Conservation (phyloP, 2,329 filamentous ascomycete genomes). For the Xylaria sp. region DNA sequence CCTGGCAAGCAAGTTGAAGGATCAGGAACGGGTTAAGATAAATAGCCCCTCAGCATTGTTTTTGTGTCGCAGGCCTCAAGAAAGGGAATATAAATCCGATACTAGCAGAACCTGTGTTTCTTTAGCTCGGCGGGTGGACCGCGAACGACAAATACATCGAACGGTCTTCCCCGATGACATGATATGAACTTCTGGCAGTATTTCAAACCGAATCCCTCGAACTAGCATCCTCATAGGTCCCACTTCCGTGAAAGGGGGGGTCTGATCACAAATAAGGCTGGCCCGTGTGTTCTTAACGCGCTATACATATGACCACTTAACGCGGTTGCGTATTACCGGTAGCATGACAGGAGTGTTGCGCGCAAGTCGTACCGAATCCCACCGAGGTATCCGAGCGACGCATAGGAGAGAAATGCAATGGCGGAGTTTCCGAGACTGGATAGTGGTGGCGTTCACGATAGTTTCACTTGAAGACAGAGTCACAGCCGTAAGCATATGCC, state of each 20-base stretch:
- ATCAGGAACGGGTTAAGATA: conserved; percentile 19
- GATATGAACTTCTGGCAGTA: conserved; percentile 20
- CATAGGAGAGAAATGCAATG: conserved; percentile 11
- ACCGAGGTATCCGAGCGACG: conserved; percentile 25
- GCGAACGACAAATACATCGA: conserved; percentile 27
- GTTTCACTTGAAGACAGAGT: not conserved
- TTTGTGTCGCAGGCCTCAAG: conserved; percentile 3
- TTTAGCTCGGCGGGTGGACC: conserved; percentile 18
- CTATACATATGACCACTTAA: conserved; percentile 19
- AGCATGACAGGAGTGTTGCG: not conserved
- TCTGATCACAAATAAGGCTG: conserved; percentile 14
- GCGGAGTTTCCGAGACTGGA: conserved; percentile 21
- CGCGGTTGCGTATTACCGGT: conserved; percentile 6
- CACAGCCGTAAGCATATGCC: not conserved
- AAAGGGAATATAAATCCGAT: conserved; percentile 23
- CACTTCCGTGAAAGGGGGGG: conserved; percentile 8
- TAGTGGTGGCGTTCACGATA: conserved; percentile 15
- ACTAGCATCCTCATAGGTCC: conserved; percentile 1
- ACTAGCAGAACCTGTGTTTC: conserved; percentile 2
- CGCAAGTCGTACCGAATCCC: conserved; percentile 5
- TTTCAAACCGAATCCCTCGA: conserved; percentile 13
- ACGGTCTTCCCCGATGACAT: conserved; percentile 29
- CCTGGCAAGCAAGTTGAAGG: conserved; percentile 11
- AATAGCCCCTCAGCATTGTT: conserved; percentile 9
- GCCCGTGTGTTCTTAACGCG: conserved; percentile 19